Conservation (phyloP, 2,329 filamentous ascomycete genomes). For the Epichloe baconii region DNA sequence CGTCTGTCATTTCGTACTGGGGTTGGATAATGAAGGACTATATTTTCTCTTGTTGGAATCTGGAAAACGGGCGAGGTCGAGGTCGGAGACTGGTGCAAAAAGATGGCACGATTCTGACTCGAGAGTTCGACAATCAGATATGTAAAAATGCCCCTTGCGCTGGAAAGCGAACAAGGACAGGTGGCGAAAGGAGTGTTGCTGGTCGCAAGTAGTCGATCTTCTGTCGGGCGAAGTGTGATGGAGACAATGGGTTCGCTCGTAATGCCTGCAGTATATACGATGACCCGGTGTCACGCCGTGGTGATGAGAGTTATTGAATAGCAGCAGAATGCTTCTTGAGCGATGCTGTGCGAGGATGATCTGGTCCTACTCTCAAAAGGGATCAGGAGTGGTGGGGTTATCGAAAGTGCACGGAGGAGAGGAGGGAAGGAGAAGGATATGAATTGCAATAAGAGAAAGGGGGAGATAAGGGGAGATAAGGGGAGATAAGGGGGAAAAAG, state of each 20-base stretch:
- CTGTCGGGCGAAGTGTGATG: not conserved
- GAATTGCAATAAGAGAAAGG: not conserved
- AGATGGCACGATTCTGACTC: not conserved
- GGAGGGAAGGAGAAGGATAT: not conserved
- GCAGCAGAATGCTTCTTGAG: not conserved
- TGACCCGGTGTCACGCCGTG: not conserved
- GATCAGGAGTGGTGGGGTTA: slow-evolving; percentile 8
- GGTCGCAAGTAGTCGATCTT: not conserved
- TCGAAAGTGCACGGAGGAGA: not conserved
- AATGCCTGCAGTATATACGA: not conserved
- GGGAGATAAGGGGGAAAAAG: not conserved
- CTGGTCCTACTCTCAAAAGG: slow-evolving; percentile 4
- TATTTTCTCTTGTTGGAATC: not conserved
- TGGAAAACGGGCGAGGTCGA: not conserved
- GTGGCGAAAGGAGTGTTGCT: not conserved
- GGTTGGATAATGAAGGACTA: not conserved
- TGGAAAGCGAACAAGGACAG: not conserved
- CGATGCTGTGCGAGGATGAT: slow-evolving; percentile 1
- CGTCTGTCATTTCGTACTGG: slow-evolving; percentile 18
- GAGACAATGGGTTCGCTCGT: not conserved
- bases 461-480: not conserved
- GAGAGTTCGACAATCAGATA: not conserved
- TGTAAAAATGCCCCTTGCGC: not conserved
- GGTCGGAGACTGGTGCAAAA: not conserved
- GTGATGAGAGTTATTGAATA: not conserved